Conservation (phyloP, 164 flowering plant genomes). For the Kalanchoe fedtschenkoi region DNA sequence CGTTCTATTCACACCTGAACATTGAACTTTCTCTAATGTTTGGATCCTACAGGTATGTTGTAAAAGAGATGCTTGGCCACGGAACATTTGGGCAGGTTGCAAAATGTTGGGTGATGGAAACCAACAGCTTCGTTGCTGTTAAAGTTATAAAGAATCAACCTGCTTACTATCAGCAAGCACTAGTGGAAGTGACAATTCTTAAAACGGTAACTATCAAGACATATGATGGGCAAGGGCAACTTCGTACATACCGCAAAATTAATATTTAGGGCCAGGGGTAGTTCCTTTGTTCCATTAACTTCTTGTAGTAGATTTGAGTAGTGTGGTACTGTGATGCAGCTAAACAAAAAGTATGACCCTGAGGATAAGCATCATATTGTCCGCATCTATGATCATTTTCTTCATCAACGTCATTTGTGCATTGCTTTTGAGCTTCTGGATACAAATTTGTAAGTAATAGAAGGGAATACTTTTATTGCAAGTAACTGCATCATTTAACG, state of each 20-base stretch:
- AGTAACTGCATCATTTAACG: not conserved
- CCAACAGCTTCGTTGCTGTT: constrained; percentile 72
- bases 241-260: not conserved
- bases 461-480: not conserved
- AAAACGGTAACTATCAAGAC: constrained; percentile 39
- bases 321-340: constrained; percentile 30
- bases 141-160: constrained; percentile 94
- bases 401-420: constrained; percentile 78
- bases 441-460: constrained; percentile 70
- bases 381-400: constrained; percentile 88
- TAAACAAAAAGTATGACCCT: constrained; percentile 85
- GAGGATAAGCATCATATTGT: constrained; percentile 96
- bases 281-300: not conserved
- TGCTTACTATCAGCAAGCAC: constrained; percentile 95
- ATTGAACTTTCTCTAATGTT: not conserved
- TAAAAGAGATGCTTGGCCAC: constrained; percentile 95
- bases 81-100: constrained; percentile 99
- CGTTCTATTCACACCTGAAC: not conserved
- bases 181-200: constrained; percentile 91
- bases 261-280: not conserved
- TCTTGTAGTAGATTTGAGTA: not conserved
- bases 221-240: not conserved
- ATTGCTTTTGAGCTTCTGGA: constrained; percentile 93
- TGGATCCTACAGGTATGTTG: constrained; percentile 49
- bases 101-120: constrained; percentile 85